Conservation (phyloP, 1,284 basidiomycete genomes). For the Trichosporon sp. region DNA sequence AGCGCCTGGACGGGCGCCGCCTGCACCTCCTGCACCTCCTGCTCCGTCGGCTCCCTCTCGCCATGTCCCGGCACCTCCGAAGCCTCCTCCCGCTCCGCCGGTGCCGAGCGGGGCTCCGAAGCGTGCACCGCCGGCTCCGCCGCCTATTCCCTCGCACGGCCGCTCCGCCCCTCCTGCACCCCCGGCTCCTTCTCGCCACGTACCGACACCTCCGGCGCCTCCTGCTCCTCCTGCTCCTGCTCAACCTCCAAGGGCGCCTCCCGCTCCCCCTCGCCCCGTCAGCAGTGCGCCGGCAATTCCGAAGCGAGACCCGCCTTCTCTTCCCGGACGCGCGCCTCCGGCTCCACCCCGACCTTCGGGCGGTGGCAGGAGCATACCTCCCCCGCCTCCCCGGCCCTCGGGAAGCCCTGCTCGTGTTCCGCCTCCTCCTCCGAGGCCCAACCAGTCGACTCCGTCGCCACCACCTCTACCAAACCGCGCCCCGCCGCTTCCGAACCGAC, state of each 20-base stretch:
- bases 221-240: slow-evolving; percentile 35
- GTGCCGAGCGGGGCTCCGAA: slow-evolving; percentile 16
- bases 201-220: slow-evolving; percentile 53
- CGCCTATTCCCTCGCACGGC: slow-evolving; percentile 15
- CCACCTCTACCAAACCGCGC: slow-evolving; percentile 49
- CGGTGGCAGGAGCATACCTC: slow-evolving; percentile 6
- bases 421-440: background rate
- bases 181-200: slow-evolving; percentile 2
- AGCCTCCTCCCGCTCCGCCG: slow-evolving; percentile 56
- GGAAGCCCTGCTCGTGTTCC: background rate
- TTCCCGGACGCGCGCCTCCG: slow-evolving; percentile 55
- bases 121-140: slow-evolving; percentile 19
- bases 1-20: slow-evolving; percentile 10
- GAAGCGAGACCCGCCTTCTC: slow-evolving; percentile 66
- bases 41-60: background rate
- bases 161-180: slow-evolving; percentile 7
- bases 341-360: slow-evolving; percentile 41
- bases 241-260: slow-evolving; percentile 12
- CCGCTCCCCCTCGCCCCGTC: slow-evolving; percentile 61
- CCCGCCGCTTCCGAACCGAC: slow-evolving; percentile 33
- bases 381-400: background rate
- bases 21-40: slow-evolving; percentile 27
- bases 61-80: slow-evolving; percentile 53
- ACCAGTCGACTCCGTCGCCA: background rate
- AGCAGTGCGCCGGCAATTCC: slow-evolving; percentile 13